Base-by-base conservation (phyloP, 441 rosid species). In the Adansonia grandidieri region DNA sequence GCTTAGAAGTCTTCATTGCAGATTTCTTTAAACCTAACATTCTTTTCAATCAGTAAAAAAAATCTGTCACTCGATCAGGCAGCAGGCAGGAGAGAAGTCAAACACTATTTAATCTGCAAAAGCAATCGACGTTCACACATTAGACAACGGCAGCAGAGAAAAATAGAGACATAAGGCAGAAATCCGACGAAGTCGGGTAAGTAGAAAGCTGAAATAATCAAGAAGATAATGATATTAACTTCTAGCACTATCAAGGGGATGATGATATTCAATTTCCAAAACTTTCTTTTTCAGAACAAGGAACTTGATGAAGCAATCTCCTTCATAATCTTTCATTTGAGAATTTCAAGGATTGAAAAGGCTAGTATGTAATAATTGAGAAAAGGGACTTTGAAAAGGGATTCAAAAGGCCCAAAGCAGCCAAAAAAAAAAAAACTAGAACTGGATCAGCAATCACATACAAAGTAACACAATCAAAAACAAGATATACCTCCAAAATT, bases 1-100 rank as follows among this genome's bases (percentile, higher is more conserved):
- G 93, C 80, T 87, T 90, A 53, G 77, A 65, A 77, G 74, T 82
- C 86, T 83, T 88, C 65, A 85, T 24, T 32, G 87, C 90, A 74
- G 89, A 88, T 80, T 89, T 93, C 87, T 84, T 93, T 48, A 78
- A 85, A 61, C 86, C 87, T 78, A 84, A 86, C 97, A 95, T 92
- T 61, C 76, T 90, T 80, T 50, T 56, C 45, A 45, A 60, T 14
- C 63, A 64, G 45, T 5, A 37, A 19, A 62, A 62, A 63, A 80
- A 53, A 37, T n/a, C 20, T 47, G 54, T 22, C 62, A 64, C 62
- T 58, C 50, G 72, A 75, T 69, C 64, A 80, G 53, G 19, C 75
- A 19, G 80, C 7, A 11, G 71, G 64, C 10, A 48, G 54, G 40
- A 28, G 60, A 61, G 20, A 4, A 11, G n/a, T 45, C 24, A 37